These are phyloP conservation scores for Eucalyptus cloeziana DNA, from an alignment of 345 rosid species.

Conservation along the genomic window DNA sequence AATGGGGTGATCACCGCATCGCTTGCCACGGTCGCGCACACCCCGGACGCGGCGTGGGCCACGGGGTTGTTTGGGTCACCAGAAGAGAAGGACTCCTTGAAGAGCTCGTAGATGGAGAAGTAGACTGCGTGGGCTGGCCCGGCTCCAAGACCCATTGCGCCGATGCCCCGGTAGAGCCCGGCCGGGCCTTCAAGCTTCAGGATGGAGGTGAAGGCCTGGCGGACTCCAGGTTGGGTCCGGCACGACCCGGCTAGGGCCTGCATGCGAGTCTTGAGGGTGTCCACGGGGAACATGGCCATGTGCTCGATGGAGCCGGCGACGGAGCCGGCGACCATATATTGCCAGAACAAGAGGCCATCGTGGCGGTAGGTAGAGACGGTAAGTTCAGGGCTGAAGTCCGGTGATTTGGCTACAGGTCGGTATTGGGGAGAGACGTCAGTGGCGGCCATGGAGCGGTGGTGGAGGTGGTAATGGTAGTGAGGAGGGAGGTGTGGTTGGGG, in stretches of 20 bases:
- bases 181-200: conserved; percentile 54
- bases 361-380: background rate
- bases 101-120: conserved; percentile 76
- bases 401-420: conserved; percentile 11
- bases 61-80: conserved; percentile 53
- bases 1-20: conserved; percentile 93
- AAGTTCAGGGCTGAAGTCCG: background rate
- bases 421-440: conserved; percentile 57
- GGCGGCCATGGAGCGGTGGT: background rate
- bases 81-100: conserved; percentile 57
- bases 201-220: conserved; percentile 60
- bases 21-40: conserved; percentile 81
- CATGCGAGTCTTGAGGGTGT: conserved; percentile 94
- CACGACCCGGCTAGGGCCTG: conserved; percentile 77
- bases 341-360: conserved; percentile 74
- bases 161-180: conserved; percentile 82
- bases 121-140: conserved; percentile 99
- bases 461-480: background rate
- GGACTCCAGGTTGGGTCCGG: conserved; percentile 7
- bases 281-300: conserved; percentile 99
- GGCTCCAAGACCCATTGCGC: conserved; percentile 97
- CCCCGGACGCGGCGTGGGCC: conserved; percentile 83
- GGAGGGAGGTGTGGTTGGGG: background rate
- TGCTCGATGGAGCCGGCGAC: conserved; percentile 88
- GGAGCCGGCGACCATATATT: conserved; percentile 93